A percentile compares a stretch with the other conserved stretches of the same genome.
These are phyloP conservation scores for Musa balbisiana DNA, from an alignment of 202 grass and related monocot species.

Conservation along the genomic window DNA sequence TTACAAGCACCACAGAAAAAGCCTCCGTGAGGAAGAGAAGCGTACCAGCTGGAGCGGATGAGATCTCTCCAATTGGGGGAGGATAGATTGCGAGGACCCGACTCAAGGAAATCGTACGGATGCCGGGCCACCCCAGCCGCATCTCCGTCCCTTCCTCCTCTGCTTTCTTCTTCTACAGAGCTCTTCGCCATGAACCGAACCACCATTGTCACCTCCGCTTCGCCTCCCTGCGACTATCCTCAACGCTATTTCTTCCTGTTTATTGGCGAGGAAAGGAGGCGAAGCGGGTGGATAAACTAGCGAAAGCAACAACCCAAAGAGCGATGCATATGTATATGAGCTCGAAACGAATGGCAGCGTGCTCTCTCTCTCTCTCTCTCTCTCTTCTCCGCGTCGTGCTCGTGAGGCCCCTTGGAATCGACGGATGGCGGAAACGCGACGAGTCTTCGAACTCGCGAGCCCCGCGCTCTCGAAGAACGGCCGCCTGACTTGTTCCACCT, in stretches of 20 bases:
- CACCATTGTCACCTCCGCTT: neutral
- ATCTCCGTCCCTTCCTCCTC: neutral
- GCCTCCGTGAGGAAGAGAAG: neutral
- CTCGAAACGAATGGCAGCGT: no score
- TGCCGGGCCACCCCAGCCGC: neutral
- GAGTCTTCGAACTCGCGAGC: no score
- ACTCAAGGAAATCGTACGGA: slow-evolving; percentile 10
- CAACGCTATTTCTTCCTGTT: neutral
- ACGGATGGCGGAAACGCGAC: no score
- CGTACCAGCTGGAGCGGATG: slow-evolving; percentile 10
- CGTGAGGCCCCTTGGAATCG: no score
- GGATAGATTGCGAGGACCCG: slow-evolving; percentile 7
- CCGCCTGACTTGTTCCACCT: no score
- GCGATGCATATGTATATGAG: no score
- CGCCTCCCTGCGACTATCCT: neutral
- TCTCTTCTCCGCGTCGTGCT: no score
- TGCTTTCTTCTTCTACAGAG: neutral
- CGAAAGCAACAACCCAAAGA: no score
- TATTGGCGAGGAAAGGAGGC: no score
- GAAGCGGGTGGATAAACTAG: no score
- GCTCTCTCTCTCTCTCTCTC: no score
- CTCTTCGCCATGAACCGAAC: neutral
- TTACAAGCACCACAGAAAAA: neutral
- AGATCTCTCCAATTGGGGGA: slow-evolving; percentile 16
- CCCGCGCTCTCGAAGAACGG: no score